These are phyloP conservation scores for Zymoseptoria brevis DNA, from an alignment of 2,329 filamentous ascomycete species.

Conservation along the genomic window DNA sequence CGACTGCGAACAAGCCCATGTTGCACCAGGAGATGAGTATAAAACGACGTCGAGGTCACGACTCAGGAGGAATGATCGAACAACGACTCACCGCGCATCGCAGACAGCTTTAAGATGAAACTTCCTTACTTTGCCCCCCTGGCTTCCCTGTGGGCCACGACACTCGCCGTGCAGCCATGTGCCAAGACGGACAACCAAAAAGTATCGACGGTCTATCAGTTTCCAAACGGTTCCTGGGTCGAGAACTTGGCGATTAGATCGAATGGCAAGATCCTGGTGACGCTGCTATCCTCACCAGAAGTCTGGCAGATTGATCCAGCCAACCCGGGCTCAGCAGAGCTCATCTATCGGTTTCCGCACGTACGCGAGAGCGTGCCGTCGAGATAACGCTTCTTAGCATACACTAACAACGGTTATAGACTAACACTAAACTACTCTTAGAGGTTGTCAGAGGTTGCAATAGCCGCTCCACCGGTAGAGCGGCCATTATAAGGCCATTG, in stretches of 20 bases:
- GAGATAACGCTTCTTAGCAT: too few relatives aligned
- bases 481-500: too few relatives aligned
- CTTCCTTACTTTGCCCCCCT: background rate
- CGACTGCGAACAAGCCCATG: background rate
- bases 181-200: background rate
- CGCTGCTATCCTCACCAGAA: slow-evolving; percentile 20
- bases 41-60: background rate
- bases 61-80: background rate
- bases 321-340: slow-evolving; percentile 1
- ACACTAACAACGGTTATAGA: too few relatives aligned
- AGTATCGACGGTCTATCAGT: slow-evolving; percentile 13
- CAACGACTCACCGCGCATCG: background rate
- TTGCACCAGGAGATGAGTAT: background rate
- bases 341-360: slow-evolving; percentile 10
- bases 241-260: slow-evolving; percentile 29
- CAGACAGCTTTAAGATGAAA: background rate
- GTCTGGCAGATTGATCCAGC: slow-evolving; percentile 13
- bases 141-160: background rate
- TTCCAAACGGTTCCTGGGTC: slow-evolving; percentile 26
- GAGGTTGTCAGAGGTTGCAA: too few relatives aligned
- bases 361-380: too few relatives aligned
- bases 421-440: too few relatives aligned
- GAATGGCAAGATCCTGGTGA: slow-evolving; percentile 30
- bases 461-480: too few relatives aligned
- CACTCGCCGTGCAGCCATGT: background rate